Evolutionary conservation across 2,329 filamentous ascomycete genomes (phyloP), one percentile per base, ranked within the genome.

Genomic region (Fusarium chlamydosporum): DNA sequence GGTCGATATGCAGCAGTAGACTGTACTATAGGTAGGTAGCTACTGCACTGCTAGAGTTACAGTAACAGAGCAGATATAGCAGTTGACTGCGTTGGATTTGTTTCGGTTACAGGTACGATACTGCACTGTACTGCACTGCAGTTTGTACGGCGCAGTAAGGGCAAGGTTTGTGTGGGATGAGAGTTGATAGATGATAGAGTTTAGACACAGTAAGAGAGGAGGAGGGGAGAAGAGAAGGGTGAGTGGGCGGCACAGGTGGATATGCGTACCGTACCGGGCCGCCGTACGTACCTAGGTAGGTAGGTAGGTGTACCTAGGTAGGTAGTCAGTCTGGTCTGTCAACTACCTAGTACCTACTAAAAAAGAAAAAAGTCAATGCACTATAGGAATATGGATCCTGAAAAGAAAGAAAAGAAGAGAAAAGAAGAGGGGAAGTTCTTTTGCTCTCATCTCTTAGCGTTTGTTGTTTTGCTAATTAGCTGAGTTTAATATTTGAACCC

Each of bases 1-100:
- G 55, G 70, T 72, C 66, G 64, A 54, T 62, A 68, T 72, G 68
- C 66, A 70, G 59, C 66, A 70, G 59, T 51, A 72, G 60, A 56
- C 23, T 56, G 37, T 45, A 37, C 40, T n/a, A 42, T 40, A 57
- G 61, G 58, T 35, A 46, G 6, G 9, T 37, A 18, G 23, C 23
- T 33, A n/a, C 33, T 37, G 46, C 20, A 27, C 46, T 50, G 33
- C 33, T 18, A 45, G 18, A 12, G 27, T 11, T 45, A 45, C 23
- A 29, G 13, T 10, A 54, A 35, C 20, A 47, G 41, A 35, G 41
- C 31, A 51, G 23, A 27, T 55, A 48, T 54, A 57, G 38, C 43
- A 48, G 41, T 47, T 50, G 52, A 43, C 59, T 64, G 56, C 38
- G 64, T 64, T 63, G 65, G 43, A 42, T 51, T 52, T 66, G 56